These are phyloP conservation scores for Clonostachys byssicola DNA, from an alignment of 2,329 filamentous ascomycete genomes.

Conservation along the genomic window DNA sequence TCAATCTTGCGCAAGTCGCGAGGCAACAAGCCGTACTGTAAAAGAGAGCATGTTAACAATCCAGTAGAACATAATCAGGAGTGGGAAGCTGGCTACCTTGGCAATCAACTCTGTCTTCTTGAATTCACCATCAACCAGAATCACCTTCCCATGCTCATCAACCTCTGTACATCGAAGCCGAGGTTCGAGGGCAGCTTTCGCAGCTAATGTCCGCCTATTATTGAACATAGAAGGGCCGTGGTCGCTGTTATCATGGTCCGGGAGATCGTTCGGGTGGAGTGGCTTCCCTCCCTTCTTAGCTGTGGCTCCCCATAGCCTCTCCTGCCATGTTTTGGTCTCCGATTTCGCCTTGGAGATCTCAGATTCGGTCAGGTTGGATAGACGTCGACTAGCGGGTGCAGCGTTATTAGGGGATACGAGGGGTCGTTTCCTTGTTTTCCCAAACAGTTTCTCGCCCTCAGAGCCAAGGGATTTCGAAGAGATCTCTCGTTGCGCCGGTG, in stretches of 20 bases:
- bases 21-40: conserved; percentile 82
- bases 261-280: conserved; percentile 54
- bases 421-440: too few relatives aligned
- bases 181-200: conserved; percentile 78
- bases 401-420: too few relatives aligned
- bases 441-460: too few relatives aligned
- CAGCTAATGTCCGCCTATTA: conserved; percentile 63
- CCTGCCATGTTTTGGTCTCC: conserved; percentile 33
- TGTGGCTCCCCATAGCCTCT: conserved; percentile 40
- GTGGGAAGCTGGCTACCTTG: conserved; percentile 51
- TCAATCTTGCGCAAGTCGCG: conserved; percentile 97
- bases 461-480: too few relatives aligned
- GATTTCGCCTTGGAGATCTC: too few relatives aligned
- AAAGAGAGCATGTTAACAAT: not conserved
- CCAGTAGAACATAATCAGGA: too few relatives aligned
- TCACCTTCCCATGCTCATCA: conserved; percentile 87
- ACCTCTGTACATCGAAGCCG: conserved; percentile 92
- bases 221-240: conserved; percentile 56
- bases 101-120: conserved; percentile 97
- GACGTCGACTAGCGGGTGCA: too few relatives aligned
- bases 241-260: conserved; percentile 52
- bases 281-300: conserved; percentile 30
- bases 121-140: conserved; percentile 90
- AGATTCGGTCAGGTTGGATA: too few relatives aligned
- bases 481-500: conserved; percentile 16